phyloP scores from a whole-genome alignment of 768 basidiomycete species.

The Mycena indigotica region DNA sequence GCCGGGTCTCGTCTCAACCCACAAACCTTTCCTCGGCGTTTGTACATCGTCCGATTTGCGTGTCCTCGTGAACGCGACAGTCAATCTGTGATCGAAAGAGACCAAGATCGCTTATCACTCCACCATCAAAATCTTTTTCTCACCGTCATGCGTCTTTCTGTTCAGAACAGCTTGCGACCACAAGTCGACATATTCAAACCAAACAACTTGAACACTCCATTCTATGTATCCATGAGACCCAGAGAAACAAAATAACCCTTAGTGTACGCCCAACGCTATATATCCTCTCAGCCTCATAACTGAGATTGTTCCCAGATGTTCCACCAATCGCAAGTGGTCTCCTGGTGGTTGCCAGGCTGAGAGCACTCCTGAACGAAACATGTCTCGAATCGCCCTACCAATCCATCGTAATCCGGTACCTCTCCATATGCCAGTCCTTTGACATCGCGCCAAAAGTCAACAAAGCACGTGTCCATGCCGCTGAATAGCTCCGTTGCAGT shows the following conservation, averaged over 20 bases:
- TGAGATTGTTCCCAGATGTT: slow-evolving; percentile 7
- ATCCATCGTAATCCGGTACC: slow-evolving; percentile 29
- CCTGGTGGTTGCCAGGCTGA: background rate
- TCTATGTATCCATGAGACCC: background rate
- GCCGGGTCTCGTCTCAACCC: too few relatives aligned
- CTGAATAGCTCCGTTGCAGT: slow-evolving; percentile 29
- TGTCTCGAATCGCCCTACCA: slow-evolving; percentile 26
- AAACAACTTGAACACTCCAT: too few relatives aligned
- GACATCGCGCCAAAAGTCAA: slow-evolving; percentile 34
- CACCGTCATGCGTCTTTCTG: too few relatives aligned
- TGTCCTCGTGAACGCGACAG: too few relatives aligned
- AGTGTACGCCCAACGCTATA: too few relatives aligned
- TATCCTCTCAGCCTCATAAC: background rate
- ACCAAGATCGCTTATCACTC: too few relatives aligned
- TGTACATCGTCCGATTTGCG: too few relatives aligned
- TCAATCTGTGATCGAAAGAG: too few relatives aligned
- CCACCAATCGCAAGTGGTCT: slow-evolving; percentile 7
- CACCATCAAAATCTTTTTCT: too few relatives aligned
- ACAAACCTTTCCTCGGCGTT: too few relatives aligned
- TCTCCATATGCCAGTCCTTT: slow-evolving; percentile 35
- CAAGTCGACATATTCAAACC: too few relatives aligned
- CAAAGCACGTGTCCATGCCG: slow-evolving; percentile 30
- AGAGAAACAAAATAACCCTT: background rate
- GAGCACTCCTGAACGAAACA: slow-evolving; percentile 27
- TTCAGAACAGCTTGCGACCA: too few relatives aligned